Base-by-base conservation (phyloP, 495 filamentous ascomycete genomes). In the Aspergillus campestris region DNA sequence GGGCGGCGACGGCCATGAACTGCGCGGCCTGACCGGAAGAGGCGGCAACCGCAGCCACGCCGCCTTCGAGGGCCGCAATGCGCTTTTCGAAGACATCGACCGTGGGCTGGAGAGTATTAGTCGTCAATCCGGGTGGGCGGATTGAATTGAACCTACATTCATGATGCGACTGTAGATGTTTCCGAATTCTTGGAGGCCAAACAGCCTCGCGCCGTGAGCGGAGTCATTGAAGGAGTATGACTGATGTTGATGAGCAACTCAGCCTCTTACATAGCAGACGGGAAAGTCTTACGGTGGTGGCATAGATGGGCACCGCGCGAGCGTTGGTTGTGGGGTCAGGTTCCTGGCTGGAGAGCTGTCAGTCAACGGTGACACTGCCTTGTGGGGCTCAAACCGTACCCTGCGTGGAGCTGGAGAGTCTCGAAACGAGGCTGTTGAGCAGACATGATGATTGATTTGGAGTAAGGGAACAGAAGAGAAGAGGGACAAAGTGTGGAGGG, bases 131-230 rank as follows among this genome's bases (percentile, higher is more conserved):
- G 0, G 18, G 18, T 31, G 3, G 18, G 4, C 0, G 31, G n/a
- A 36, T 14, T n/a, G 27, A 38, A 48, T 34, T 39, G 6, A 10
- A 55, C 66, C 42, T 62, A 80, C 78, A 64, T 98, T 98, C 89
- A 94, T 94, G 55, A 98, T 92, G 45, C 92, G 84, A 57, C 83
- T 89, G 75, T 98, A 98, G 70, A 98, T 96, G 67, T 98, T 96
- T 62, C 91, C 94, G 62, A 94, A 91, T 65, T 96, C 91, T 64
- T 96, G 94, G 68, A 98, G 88, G 53, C 88, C 88, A 61, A 98
- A 98, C 18, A 98, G 83, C 58, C 91, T 82, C 41, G 94, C 94
- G 51, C 89, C 92, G 64, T 97, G 92, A 40, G 90, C 92, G 31
- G 88, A 94, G 71, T 96, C 88, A 78, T 97, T 89, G 83, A 98